Evolutionary conservation across 1,139 yeast species (phyloP).

Genomic region (Geotrichum restrictum): DNA sequence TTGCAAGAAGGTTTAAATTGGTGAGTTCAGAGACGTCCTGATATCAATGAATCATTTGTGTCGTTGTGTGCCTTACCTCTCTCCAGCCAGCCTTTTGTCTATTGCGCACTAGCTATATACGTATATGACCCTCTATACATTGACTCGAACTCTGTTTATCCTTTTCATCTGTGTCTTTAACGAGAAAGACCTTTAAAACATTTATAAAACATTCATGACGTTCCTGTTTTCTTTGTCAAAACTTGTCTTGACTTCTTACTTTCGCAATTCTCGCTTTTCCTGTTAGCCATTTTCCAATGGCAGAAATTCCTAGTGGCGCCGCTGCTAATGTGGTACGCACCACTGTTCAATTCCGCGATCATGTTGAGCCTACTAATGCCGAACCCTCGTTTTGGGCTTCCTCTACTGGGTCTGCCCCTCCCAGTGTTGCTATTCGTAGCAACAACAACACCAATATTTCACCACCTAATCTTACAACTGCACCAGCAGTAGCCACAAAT

Average conservation of each 20-base stretch:
- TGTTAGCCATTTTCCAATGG: not conserved
- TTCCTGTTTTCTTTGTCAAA: not conserved
- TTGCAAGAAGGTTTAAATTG: not conserved
- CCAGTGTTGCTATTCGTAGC: slow-evolving; percentile 2
- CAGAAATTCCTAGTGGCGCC: not conserved
- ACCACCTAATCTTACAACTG: not conserved
- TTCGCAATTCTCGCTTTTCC: too few relatives aligned
- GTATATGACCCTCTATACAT: too few relatives aligned
- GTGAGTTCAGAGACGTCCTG: not conserved
- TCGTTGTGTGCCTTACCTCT: not conserved
- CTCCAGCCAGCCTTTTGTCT: too few relatives aligned
- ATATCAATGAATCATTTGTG: not conserved
- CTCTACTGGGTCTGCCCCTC: not conserved
- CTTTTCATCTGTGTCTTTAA: not conserved
- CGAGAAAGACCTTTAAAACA: not conserved
- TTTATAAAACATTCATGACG: not conserved
- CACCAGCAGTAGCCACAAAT: not conserved
- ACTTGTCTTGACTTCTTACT: not conserved
- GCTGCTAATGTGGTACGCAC: slow-evolving; percentile 3
- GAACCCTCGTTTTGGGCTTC: slow-evolving; percentile 3
- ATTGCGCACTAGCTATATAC: not conserved
- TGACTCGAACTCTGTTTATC: too few relatives aligned
- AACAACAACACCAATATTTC: not conserved
- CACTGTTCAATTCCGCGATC: not conserved
- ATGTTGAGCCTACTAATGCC: not conserved